These are phyloP conservation scores for Citrus inodora DNA, from an alignment of 345 rosid species.

Conservation along the genomic window DNA sequence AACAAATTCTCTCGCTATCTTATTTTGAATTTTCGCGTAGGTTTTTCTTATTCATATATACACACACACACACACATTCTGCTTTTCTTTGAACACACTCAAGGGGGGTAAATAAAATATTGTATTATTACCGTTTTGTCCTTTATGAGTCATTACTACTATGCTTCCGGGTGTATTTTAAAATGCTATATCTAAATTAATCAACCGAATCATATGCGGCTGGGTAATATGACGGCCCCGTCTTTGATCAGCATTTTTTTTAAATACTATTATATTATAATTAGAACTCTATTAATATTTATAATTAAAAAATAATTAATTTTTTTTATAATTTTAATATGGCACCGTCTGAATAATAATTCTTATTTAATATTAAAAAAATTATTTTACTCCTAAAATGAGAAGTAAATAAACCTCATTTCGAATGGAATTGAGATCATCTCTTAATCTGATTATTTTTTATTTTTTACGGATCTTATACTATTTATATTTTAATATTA, in stretches of 20 bases:
- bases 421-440: no score
- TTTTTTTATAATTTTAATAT: no score
- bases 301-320: no score
- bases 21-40: background rate
- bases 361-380: no score
- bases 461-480: fast-evolving
- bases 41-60: background rate
- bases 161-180: background rate
- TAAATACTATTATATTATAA: no score
- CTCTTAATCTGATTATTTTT: fast-evolving
- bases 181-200: no score
- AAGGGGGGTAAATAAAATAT: background rate
- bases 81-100: background rate
- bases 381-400: no score
- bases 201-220: no score
- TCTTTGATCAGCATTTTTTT: no score
- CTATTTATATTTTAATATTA: fast-evolving
- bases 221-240: background rate
- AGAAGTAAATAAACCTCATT: no score
- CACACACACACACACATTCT: no score
- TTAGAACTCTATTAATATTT: no score
- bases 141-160: background rate
- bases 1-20: background rate
- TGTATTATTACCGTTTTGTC: constrained; percentile 1
- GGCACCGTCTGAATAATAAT: fast-evolving